Base-by-base conservation (phyloP, 495 filamentous ascomycete species). In the Umbilicaria muhlenbergii region DNA sequence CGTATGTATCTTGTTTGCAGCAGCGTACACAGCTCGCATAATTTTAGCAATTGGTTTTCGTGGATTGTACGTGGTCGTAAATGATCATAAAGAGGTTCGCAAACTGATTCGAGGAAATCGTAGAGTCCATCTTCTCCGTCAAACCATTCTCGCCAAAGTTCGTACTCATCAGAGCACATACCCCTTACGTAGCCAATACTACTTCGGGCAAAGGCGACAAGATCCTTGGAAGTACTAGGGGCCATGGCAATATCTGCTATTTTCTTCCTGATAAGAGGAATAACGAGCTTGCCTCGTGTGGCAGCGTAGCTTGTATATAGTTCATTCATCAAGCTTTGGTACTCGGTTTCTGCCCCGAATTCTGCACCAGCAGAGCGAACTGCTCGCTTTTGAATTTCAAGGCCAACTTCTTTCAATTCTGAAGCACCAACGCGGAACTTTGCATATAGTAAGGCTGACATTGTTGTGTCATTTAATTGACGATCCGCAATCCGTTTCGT, bases 1-100 rank as follows among this genome's bases (percentile, higher is more conserved):
- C 80, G 65, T 51, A 88, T 69, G 49, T 93, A 93, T 35, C 81
- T 77, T n/a, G 83, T 83, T 50, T 88, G 85, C 11, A 94, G 64
- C 57, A 88, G 70, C 8, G 78, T 80, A 43, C 86, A 80, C 1
- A 94, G 63, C 51, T 85, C 81, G 60, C 86, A 93, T 3, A 89
- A 71, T 63, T 81, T 74, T 64, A 86, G 51, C 49, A 81, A 65
- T 63, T 73, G 74, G 15, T 69, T 78, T 54, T 85, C 81, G 48
- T 80, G 78, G 36, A 83, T 80, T 17, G 77, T 82, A 28, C 72
- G 65, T 7, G 81, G 81, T 31, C 76, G 68, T 17, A 86, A 64
- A 49, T 81, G 67, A 45, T 86, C 81, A 50, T 82, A 82, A n/a
- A 85, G 60, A 8, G 81, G 78, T 58, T 85, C 81, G 51, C 78